phyloP scores from a whole-genome alignment of 305 asterid genomes.

The Rubia peregrina region DNA sequence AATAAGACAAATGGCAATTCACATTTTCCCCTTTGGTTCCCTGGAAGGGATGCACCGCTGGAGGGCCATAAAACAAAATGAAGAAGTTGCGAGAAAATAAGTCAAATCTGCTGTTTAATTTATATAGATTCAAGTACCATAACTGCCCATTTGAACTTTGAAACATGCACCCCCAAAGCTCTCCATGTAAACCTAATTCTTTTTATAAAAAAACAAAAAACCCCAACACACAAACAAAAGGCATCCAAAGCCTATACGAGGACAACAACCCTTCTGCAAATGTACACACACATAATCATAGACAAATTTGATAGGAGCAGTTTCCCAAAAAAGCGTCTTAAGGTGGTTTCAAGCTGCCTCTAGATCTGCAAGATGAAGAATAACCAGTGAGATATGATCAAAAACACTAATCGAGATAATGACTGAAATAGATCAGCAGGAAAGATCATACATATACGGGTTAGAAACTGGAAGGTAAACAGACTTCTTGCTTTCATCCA shows the following conservation, averaged over 20 bases:
- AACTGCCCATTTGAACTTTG: too few relatives aligned
- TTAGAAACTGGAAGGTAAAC: conserved; percentile 8
- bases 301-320: background rate
- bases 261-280: background rate
- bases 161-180: too few relatives aligned
- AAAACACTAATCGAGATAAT: too few relatives aligned
- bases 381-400: background rate
- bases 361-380: conserved; percentile 24
- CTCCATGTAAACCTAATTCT: too few relatives aligned
- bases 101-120: too few relatives aligned
- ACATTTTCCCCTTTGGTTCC: too few relatives aligned
- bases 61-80: too few relatives aligned
- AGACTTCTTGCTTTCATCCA: background rate
- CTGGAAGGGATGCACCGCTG: too few relatives aligned
- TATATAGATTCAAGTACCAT: too few relatives aligned
- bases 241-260: background rate
- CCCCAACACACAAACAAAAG: background rate
- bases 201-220: background rate
- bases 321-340: conserved; percentile 15
- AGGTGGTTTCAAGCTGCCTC: conserved; percentile 17
- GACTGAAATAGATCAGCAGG: background rate
- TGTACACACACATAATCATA: background rate
- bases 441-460: conserved; percentile 32
- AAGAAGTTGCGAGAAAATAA: too few relatives aligned
- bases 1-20: too few relatives aligned